Evolutionary conservation across 1,139 yeast species (phyloP), one percentile per base, ranked within the genome.

Genomic region (Geotrichum carabidarum): DNA sequence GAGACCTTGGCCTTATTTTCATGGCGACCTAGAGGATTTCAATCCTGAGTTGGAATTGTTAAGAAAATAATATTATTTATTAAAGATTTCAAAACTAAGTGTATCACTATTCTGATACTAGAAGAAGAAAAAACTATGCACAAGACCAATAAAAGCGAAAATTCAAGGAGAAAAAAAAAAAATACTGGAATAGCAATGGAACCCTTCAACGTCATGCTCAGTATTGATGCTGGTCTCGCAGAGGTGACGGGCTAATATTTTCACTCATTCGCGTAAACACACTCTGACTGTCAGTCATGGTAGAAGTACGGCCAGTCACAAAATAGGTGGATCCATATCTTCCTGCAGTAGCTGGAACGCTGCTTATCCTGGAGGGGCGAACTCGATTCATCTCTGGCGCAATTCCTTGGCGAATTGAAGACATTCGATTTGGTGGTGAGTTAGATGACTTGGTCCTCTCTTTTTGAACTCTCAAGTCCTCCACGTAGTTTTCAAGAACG

Each of bases 341-440:
- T 6, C 36, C 37, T 5, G 18, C 27, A 31, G 9, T 18, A 35
- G 38, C 34, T 5, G 30, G 48, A n/a, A 22, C 34, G 17, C 42
- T 49, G 8, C 50, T 17, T 4, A 42, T 45, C 22, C 56, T 48
- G n/a, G 56, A 43, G 1, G 53, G 22, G 14, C 56, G 50, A 17
- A 34, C 42, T 1, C 57, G 50, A 38, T 64, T 66, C 62, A 66
- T 60, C 45, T 66, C 69, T 5, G 69, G 70, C 1, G 71, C 68
- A 50, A 66, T 53, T 14, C 66, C 61, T 27, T 66, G 63, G 35
- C 68, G 57, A 36, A 65, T 53, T 8, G 64, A 59, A 37, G 63
- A 52, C 30, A 62, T 62, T 22, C 66, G 53, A 41, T 46, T 53
- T 2, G 57, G 42, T 34, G 54, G 57, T 22, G 46, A 36, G 44